Evolutionary conservation across 306 rosid genomes (phyloP), one percentile per base, ranked within the genome.

Genomic region (Vigna mungo): DNA sequence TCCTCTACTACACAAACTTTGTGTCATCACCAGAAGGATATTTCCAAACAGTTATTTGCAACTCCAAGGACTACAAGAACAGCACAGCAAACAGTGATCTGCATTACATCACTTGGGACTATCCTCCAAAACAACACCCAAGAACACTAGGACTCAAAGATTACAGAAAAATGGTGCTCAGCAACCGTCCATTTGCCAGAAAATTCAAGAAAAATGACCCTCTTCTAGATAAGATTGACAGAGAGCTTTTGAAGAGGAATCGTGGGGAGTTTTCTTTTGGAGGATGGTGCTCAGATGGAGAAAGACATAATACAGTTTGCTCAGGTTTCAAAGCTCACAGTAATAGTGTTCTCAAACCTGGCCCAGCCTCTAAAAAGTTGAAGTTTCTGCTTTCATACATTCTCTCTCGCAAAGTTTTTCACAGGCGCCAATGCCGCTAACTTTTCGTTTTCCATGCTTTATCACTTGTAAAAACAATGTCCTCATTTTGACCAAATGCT

Each of bases 61-160:
- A 94, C 88, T 90, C 90, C 61, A 61, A 81, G 16, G 78, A 79
- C 27, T 86, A 86, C 87, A 88, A 78, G 71, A 91, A 91, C 94
- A 88, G 90, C 76, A 87, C 96, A 1, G 90, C 84, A 23, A 91
- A 90, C 85, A 93, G 89, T 74, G 98, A 94, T 59, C 94, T 94
- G 59, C 98, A 86, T 82, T 94, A 90, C 86, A 88, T 94, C 54
- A 72, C 92, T 16, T 93, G 98, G 98, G 98, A 93, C 44, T 90
- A 79, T 1, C 98, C 98, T 52, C 98, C 98, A n/a, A 90, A 92
- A 84, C 98, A 94, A 23, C 98, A 94, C 47, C 97, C 98, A 4
- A 84, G 91, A 78, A 88, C 92, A 55, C 85, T 94, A 0, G 91
- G 92, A 23, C 84, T 89, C 9, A 74, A 30, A 72, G 92, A 94